Evolutionary conservation across 495 filamentous ascomycete species (phyloP), one percentile per base, ranked within the genome.

Genomic region (Penicillium cinerascens): DNA sequence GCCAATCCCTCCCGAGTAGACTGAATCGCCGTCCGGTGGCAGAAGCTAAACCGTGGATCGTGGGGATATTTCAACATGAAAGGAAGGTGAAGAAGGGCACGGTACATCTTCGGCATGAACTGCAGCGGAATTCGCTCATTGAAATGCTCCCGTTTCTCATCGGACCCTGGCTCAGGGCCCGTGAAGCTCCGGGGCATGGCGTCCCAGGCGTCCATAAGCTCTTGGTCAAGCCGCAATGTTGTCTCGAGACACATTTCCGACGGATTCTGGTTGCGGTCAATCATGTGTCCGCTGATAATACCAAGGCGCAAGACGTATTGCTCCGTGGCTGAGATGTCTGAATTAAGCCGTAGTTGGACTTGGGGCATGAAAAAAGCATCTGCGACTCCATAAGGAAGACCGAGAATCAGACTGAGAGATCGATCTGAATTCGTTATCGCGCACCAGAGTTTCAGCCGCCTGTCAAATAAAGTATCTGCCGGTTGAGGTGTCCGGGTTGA

Each of bases 31-130:
- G 65, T 70, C 6, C 56, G 59, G 16, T 70, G 66, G 49, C 66
- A 75, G 48, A 68, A 70, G 10, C 66, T 60, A 50, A 67, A 80
- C 17, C 60, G 65, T 16, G 60, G 58, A 43, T 80, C 73, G 6
- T 59, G 60, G 21, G 68, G 57, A 4, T 76, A 73, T 54, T 77
- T 75, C 10, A 83, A 63, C 76, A 83, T 80, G 55, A 75, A 78
- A 0, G 80, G 80, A 7, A 83, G 62, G 53, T 83, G 80, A 5
- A 82, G 67, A 41, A 78, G 55, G 35, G 74, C 66, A 2, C 73
- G 64, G 18, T 71, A 53, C 20, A 76, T 61, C 42, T 80, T 74
- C 43, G 71, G 75, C 51, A 66, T 64, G 40, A 82, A 78, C 43
- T 77, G 77, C 7, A 70, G 26, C 20, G 78, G 62, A 4, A 79